These are phyloP conservation scores for Mimosa pudica DNA, from an alignment of 306 rosid species.

Conservation along the genomic window DNA sequence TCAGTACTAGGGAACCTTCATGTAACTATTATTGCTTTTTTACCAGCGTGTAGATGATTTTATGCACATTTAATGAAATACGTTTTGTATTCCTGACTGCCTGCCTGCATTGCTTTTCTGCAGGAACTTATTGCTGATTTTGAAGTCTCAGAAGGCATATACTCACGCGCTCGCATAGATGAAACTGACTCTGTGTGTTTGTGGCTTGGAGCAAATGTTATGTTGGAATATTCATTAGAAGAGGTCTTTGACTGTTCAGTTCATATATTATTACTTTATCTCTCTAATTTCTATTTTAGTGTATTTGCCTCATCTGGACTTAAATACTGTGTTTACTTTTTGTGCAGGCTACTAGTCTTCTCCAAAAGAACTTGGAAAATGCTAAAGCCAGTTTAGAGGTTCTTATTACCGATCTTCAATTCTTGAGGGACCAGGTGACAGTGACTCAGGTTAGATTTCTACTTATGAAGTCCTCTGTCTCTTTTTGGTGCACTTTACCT, in stretches of 20 bases:
- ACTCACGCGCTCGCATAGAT: conserved; percentile 77
- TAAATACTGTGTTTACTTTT: conserved; percentile 26
- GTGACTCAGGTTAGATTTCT: conserved; percentile 73
- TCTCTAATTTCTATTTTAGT: background rate
- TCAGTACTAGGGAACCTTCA: conserved; percentile 13
- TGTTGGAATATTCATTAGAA: conserved; percentile 89
- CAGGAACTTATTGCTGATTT: conserved; percentile 86
- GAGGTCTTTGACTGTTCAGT: conserved; percentile 57
- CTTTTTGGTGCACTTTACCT: conserved; percentile 3
- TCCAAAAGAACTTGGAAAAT: conserved; percentile 70
- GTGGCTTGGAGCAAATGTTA: conserved; percentile 97
- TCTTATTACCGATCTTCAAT: conserved; percentile 80
- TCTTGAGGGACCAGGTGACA: conserved; percentile 93
- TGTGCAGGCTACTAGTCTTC: conserved; percentile 72
- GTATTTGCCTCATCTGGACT: background rate
- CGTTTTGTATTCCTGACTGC: conserved; percentile 20
- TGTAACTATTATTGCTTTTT: background rate
- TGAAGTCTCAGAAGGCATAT: conserved; percentile 91
- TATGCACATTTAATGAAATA: background rate
- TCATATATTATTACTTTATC: conserved; percentile 21
- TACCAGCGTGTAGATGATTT: background rate
- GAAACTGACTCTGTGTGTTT: conserved; percentile 76
- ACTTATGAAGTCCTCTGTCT: background rate
- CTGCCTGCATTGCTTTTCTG: conserved; percentile 6
- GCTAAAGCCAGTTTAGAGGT: conserved; percentile 81